Evolutionary conservation across 1,284 basidiomycete species (phyloP).

Genomic region (Sphagnurus paluster): DNA sequence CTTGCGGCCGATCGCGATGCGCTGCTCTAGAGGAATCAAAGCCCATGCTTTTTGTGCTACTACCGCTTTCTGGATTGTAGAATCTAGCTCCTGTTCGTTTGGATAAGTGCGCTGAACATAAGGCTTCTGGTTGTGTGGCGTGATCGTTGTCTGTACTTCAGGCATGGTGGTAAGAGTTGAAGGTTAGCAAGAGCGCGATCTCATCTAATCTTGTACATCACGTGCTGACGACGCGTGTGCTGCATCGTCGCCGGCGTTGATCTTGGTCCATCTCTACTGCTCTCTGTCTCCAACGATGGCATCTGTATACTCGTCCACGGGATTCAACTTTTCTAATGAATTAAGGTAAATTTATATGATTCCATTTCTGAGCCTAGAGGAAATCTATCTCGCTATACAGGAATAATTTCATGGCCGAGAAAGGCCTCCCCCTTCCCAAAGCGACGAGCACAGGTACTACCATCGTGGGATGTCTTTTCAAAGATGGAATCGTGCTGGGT

Average conservation of each 20-base stretch:
- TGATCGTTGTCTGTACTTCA: conserved; percentile 65
- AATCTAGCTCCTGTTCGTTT: conserved; percentile 55
- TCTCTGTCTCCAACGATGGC: conserved; percentile 8
- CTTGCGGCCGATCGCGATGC: conserved; percentile 71
- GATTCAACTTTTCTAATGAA: conserved; percentile 25
- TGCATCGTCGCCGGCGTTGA: too few species aligned
- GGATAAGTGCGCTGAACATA: conserved; percentile 62
- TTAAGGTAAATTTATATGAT: conserved; percentile 12
- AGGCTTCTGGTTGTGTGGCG: conserved; percentile 65
- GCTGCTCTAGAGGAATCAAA: conserved; percentile 64
- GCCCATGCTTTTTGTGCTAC: conserved; percentile 77
- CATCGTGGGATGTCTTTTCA: conserved; percentile 95
- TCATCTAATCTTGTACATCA: conserved; percentile 22
- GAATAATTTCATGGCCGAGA: conserved; percentile 76
- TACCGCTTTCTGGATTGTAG: conserved; percentile 54
- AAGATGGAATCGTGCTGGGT: conserved; percentile 92
- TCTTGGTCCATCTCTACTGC: not conserved
- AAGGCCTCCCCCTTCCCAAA: conserved; percentile 71
- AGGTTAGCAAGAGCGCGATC: conserved; percentile 2
- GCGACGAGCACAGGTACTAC: conserved; percentile 97
- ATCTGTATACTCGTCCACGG: conserved; percentile 17
- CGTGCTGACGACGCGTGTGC: conserved; percentile 25
- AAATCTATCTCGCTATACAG: conserved; percentile 36
- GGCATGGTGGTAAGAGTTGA: conserved; percentile 27
- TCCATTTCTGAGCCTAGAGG: not conserved